Percentiles rank a stretch among this genome's conserved stretches.
Conservation (phyloP, 2,329 filamentous ascomycete species). For the Pseudocercospora musae region DNA sequence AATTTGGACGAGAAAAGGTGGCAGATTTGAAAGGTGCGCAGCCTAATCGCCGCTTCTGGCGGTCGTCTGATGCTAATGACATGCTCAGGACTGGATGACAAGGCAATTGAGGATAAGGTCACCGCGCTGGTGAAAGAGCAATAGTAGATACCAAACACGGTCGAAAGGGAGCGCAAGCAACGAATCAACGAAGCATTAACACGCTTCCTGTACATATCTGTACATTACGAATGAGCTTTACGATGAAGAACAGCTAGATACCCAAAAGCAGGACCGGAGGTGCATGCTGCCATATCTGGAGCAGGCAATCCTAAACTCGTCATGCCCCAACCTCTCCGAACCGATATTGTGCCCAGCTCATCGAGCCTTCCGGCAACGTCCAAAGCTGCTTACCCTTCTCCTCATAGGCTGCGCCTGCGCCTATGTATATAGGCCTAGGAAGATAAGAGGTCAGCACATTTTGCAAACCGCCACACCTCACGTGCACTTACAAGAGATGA, state of each 20-base stretch:
- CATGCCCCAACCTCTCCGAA: conserved; percentile 28
- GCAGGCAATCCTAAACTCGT: not conserved
- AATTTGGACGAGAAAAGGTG: conserved; percentile 66
- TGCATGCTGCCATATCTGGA: not conserved
- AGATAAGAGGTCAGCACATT: conserved; percentile 32
- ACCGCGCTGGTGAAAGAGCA: conserved; percentile 58
- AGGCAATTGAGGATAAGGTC: conserved; percentile 67
- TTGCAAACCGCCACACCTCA: not conserved
- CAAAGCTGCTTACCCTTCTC: conserved; percentile 34
- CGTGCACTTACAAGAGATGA: conserved; percentile 39
- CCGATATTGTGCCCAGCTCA: conserved; percentile 38
- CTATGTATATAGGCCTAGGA: conserved; percentile 54
- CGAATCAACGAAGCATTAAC: not conserved
- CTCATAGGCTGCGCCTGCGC: conserved; percentile 34
- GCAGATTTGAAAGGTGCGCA: conserved; percentile 57
- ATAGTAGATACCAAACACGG: conserved; percentile 14
- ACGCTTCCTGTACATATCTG: conserved; percentile 23
- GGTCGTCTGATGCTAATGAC: not conserved
- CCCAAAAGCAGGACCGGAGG: conserved; percentile 2
- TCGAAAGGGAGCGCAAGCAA: not conserved
- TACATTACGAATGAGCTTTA: conserved; percentile 21
- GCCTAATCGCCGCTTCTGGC: not conserved
- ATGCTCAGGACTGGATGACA: conserved; percentile 61
- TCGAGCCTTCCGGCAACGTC: conserved; percentile 36
- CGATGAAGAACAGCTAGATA: conserved; percentile 15